Conservation (phyloP, 2,329 filamentous ascomycete genomes). For the Rhinocladiella similis region DNA sequence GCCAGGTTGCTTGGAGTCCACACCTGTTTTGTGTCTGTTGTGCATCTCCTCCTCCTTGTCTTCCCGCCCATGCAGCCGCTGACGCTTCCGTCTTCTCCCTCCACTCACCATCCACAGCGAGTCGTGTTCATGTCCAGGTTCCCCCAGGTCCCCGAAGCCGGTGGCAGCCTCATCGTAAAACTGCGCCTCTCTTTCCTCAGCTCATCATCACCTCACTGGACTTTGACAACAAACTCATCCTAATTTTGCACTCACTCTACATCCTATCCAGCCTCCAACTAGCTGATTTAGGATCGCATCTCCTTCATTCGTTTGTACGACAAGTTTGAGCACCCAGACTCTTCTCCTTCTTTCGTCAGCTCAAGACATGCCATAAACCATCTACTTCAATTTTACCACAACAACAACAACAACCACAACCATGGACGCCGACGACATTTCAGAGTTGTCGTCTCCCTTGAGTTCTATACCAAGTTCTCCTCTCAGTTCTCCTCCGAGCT, state of each 20-base stretch:
- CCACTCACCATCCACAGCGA: background rate
- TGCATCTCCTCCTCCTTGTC: background rate
- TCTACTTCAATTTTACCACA: background rate
- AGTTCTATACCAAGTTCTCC: conserved; percentile 39
- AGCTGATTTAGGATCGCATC: background rate
- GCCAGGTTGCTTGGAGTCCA: background rate
- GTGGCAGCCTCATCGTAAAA: conserved; percentile 16
- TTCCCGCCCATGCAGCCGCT: conserved; percentile 15
- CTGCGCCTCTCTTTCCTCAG: conserved; percentile 10
- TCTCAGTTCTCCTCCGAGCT: conserved; percentile 44
- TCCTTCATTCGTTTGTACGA: background rate
- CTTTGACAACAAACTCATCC: background rate
- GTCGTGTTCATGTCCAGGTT: background rate
- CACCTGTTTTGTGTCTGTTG: conserved; percentile 1
- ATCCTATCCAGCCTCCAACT: background rate
- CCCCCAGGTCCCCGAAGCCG: conserved; percentile 1
- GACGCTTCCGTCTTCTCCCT: conserved; percentile 9
- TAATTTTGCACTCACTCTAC: background rate
- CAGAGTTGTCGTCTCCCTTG: conserved; percentile 25
- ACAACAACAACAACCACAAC: conserved; percentile 6
- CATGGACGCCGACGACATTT: conserved; percentile 24
- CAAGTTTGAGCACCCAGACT: background rate
- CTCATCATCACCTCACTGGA: conserved; percentile 5
- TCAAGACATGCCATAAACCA: conserved; percentile 23
- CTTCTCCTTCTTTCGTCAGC: conserved; percentile 7